Percentiles rank a stretch among this genome's conserved stretches.
These are phyloP conservation scores for Ustilago hordei DNA, from an alignment of 1,284 basidiomycete species.

Conservation along the genomic window DNA sequence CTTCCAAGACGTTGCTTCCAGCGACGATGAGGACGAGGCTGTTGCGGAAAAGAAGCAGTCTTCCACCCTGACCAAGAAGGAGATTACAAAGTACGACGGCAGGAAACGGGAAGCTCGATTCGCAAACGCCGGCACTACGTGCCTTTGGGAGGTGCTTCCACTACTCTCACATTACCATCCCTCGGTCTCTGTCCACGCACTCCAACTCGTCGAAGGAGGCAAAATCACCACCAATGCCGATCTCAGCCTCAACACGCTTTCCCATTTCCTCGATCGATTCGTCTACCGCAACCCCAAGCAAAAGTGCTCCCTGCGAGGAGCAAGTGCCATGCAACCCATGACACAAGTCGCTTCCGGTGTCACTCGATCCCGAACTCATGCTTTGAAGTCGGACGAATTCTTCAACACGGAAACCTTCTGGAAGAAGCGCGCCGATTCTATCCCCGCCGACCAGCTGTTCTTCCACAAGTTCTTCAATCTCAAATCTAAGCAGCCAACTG, in stretches of 20 bases:
- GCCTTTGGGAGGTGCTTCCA: constrained; percentile 70
- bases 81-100: constrained; percentile 56
- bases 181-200: constrained; percentile 86
- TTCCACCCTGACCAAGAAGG: constrained; percentile 19
- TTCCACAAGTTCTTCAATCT: constrained; percentile 68
- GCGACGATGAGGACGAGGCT: constrained; percentile 54
- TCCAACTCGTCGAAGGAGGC: constrained; percentile 81
- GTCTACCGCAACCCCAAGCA: constrained; percentile 98
- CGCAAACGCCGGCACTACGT: constrained; percentile 81
- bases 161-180: constrained; percentile 90
- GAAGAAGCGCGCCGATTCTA: constrained; percentile 78
- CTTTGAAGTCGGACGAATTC: constrained; percentile 70
- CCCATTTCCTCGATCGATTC: constrained; percentile 88
- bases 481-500: constrained; percentile 57
- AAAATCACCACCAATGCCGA: constrained; percentile 83
- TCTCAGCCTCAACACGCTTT: constrained; percentile 89
- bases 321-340: constrained; percentile 85
- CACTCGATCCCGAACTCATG: constrained; percentile 77
- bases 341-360: constrained; percentile 75
- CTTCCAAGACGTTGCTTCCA: constrained; percentile 71
- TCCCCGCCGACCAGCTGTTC: constrained; percentile 81
- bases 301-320: constrained; percentile 79
- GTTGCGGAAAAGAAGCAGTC: constrained; percentile 20
- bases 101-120: constrained; percentile 89
- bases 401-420: constrained; percentile 86